phyloP scores from a whole-genome alignment of 768 basidiomycete genomes.

The Termitomyces sp. region DNA sequence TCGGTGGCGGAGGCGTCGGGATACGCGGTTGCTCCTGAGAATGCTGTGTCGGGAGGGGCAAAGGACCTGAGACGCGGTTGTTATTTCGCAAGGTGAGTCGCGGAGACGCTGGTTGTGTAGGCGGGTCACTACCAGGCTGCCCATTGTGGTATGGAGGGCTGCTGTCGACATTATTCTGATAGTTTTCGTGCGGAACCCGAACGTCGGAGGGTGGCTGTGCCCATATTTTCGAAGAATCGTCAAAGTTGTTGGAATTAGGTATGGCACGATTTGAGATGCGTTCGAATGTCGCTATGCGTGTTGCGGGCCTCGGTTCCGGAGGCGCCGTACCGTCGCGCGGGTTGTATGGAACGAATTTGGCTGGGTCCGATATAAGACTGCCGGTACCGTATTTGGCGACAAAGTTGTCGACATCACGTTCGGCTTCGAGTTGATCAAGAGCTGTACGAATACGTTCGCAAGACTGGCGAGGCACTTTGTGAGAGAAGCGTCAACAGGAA shows the following conservation, averaged over 20 bases:
- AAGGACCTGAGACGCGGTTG: slow-evolving; percentile 10
- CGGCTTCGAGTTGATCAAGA: slow-evolving; percentile 82
- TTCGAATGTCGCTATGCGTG: slow-evolving; percentile 23
- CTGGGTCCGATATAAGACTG: slow-evolving; percentile 70
- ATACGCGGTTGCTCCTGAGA: slow-evolving; percentile 11
- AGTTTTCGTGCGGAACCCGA: neutral
- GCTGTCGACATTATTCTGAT: neutral
- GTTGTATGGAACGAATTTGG: slow-evolving; percentile 68
- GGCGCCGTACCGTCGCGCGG: slow-evolving; percentile 18
- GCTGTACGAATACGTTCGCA: slow-evolving; percentile 85
- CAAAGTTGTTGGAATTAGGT: slow-evolving; percentile 4
- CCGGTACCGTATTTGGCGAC: slow-evolving; percentile 88
- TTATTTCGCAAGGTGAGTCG: neutral
- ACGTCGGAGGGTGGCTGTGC: neutral
- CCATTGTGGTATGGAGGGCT: neutral
- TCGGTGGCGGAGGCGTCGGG: slow-evolving; percentile 20
- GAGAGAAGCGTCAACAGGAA: slow-evolving; percentile 1
- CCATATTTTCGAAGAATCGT: slow-evolving; percentile 30
- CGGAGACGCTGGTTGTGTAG: slow-evolving; percentile 3
- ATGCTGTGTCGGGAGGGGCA: slow-evolving; percentile 10
- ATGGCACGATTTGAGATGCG: slow-evolving; percentile 24
- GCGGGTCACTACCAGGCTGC: slow-evolving; percentile 7
- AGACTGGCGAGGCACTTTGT: slow-evolving; percentile 45
- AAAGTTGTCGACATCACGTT: slow-evolving; percentile 80
- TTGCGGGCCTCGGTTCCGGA: slow-evolving; percentile 10